Conservation (phyloP, 768 basidiomycete genomes). For the Pleurotus citrinopileatus region DNA sequence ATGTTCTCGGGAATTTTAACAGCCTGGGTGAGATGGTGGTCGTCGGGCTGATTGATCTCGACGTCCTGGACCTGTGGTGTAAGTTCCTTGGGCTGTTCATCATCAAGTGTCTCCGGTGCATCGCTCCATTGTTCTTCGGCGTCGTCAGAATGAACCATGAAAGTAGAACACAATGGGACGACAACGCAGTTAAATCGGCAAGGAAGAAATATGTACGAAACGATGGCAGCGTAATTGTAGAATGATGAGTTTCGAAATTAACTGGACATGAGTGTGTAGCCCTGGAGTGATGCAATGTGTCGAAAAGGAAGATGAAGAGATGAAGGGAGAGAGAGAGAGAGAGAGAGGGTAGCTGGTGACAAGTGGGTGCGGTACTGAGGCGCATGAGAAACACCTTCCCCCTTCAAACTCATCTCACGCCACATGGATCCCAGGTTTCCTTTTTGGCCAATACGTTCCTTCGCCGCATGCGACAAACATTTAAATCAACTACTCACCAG, state of each 20-base stretch:
- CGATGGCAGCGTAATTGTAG: not conserved
- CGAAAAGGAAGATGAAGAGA: not conserved
- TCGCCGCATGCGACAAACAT: too few species aligned
- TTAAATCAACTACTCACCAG: too few species aligned
- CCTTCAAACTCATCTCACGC: not conserved
- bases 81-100: conserved; percentile 21
- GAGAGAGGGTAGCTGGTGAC: not conserved
- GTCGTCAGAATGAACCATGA: conserved; percentile 23
- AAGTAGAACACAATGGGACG: conserved; percentile 4
- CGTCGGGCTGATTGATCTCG: conserved; percentile 18
- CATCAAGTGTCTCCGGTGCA: conserved; percentile 32
- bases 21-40: conserved; percentile 19
- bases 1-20: conserved; percentile 25
- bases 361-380: not conserved
- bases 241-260: not conserved
- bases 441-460: too few species aligned
- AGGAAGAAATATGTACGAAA: conserved; percentile 6
- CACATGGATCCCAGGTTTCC: not conserved
- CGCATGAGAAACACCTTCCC: not conserved
- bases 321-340: not conserved
- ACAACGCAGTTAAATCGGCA: conserved; percentile 9
- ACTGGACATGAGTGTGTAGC: not conserved
- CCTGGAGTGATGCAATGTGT: not conserved
- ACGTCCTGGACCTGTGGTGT: conserved; percentile 21
- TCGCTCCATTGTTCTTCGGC: conserved; percentile 36